Percentiles rank a stretch among this genome's conserved stretches.
Evolutionary conservation across 306 rosid genomes (phyloP).

Genomic region (Fagus crenata): DNA sequence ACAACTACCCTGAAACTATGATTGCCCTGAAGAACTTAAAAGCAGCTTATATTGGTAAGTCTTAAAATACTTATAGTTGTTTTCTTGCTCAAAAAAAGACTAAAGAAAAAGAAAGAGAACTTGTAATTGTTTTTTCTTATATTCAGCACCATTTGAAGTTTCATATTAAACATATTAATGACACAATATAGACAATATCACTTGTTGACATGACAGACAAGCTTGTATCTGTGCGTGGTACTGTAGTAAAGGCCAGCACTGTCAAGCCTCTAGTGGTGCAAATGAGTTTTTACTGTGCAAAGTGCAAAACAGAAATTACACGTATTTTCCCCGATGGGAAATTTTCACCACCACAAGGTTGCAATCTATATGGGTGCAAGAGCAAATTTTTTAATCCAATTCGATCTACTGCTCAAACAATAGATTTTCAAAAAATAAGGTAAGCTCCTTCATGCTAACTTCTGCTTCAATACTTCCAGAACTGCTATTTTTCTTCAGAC

Average conservation of each 20-base stretch:
- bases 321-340: conserved; percentile 85
- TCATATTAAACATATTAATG: conserved; percentile 3
- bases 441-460: conserved; percentile 28
- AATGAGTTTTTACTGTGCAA: conserved; percentile 76
- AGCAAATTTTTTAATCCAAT: conserved; percentile 70
- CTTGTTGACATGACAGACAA: conserved; percentile 55
- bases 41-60: conserved; percentile 85
- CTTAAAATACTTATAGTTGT: neutral
- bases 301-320: conserved; percentile 65
- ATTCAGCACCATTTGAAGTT: conserved; percentile 4
- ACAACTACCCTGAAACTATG: conserved; percentile 78
- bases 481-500: conserved; percentile 4
- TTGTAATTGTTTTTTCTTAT: neutral
- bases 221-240: conserved; percentile 91
- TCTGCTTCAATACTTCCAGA: conserved; percentile 12
- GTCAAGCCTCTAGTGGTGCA: conserved; percentile 73
- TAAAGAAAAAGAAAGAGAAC: neutral
- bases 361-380: conserved; percentile 85
- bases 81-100: neutral
- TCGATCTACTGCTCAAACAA: conserved; percentile 70
- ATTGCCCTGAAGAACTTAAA: conserved; percentile 87
- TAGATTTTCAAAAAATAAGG: conserved; percentile 96
- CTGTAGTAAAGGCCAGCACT: conserved; percentile 83
- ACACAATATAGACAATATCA: conserved; percentile 18
- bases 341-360: conserved; percentile 72